These are phyloP conservation scores for Lasiodiplodia theobromae DNA, from an alignment of 2,329 filamentous ascomycete species.

Conservation along the genomic window DNA sequence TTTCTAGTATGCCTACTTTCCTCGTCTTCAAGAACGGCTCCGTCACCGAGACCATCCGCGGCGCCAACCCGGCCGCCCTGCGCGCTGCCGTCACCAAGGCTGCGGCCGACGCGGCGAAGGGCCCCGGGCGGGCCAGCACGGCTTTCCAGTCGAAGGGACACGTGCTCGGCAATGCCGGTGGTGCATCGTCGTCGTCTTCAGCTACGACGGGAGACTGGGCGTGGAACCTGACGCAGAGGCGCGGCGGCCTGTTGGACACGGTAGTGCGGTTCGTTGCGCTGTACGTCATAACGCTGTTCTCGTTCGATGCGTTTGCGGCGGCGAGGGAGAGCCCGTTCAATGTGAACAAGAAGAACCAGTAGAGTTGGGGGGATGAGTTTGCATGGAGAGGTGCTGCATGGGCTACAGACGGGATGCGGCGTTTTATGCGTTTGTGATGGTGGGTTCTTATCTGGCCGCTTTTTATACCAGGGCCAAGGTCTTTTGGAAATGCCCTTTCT, in stretches of 20 bases:
- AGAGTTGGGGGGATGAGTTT: background rate
- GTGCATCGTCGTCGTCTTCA: conserved; percentile 8
- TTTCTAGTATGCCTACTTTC: conserved; percentile 56
- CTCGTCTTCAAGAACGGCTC: conserved; percentile 54
- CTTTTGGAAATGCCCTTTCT: background rate
- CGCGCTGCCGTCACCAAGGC: conserved; percentile 56
- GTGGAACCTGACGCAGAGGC: conserved; percentile 39
- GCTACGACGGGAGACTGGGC: conserved; percentile 36
- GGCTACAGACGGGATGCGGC: background rate
- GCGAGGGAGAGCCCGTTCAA: conserved; percentile 55
- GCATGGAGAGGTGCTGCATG: background rate
- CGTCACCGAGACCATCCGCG: conserved; percentile 56
- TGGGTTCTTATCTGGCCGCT: background rate
- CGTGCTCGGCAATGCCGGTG: conserved; percentile 42
- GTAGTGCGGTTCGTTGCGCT: conserved; percentile 55
- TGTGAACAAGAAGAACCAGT: conserved; percentile 38
- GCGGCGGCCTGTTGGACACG: conserved; percentile 48
- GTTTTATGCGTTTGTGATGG: background rate
- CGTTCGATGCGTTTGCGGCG: conserved; percentile 52
- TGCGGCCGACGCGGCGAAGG: conserved; percentile 47
- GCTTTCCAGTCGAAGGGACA: conserved; percentile 53
- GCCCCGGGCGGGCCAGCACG: conserved; percentile 43
- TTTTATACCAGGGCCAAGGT: conserved; percentile 6
- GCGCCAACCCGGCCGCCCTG: conserved; percentile 57
- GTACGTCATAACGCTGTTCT: conserved; percentile 55